Percentiles rank a stretch among this genome's conserved stretches.
phyloP scores from a whole-genome alignment of 345 rosid genomes.

The Syzygium oleosum region DNA sequence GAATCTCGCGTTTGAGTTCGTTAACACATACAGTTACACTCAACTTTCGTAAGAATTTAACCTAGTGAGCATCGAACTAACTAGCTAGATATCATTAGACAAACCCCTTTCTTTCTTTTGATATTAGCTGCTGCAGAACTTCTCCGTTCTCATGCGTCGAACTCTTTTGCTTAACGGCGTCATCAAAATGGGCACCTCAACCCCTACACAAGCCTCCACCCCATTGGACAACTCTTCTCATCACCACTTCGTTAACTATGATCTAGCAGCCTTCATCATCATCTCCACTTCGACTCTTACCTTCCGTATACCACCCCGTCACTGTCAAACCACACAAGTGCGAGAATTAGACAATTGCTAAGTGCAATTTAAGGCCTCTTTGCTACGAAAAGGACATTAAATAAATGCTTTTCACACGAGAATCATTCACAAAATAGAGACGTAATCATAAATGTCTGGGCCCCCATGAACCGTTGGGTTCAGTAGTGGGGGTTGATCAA shows the following conservation, averaged over 20 bases:
- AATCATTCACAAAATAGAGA: neutral
- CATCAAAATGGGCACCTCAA: neutral
- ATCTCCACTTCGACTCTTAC: neutral
- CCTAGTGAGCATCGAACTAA: neutral
- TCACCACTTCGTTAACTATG: neutral
- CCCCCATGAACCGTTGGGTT: neutral
- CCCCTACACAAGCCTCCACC: neutral
- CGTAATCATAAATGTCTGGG: neutral
- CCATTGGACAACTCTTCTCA: neutral
- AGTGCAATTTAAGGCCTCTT: neutral
- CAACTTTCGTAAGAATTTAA: neutral
- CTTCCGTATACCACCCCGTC: neutral
- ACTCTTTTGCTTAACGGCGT: neutral
- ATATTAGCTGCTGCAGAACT: neutral
- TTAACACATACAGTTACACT: neutral
- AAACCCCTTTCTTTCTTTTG: neutral
- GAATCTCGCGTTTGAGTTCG: too few relatives aligned
- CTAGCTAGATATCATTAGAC: neutral
- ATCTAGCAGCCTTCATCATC: neutral
- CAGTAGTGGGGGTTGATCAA: neutral
- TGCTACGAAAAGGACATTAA: neutral
- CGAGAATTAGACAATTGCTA: neutral
- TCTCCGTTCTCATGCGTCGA: neutral
- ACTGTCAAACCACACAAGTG: neutral
- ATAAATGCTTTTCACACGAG: neutral